Conservation (phyloP, 345 rosid genomes). For the Turnera subulata region DNA sequence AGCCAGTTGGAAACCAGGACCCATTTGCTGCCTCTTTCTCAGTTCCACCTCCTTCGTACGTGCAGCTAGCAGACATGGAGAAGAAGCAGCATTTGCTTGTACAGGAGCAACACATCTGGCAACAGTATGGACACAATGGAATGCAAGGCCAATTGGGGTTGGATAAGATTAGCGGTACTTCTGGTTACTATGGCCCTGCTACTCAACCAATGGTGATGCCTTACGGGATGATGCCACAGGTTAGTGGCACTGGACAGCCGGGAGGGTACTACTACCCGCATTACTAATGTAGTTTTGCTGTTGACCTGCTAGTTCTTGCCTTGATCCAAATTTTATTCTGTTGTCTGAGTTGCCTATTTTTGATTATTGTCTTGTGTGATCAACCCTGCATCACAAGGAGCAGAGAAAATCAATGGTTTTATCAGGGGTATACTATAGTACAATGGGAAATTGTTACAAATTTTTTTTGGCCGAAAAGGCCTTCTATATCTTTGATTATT, state of each 20-base stretch:
- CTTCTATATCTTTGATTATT: too few species aligned
- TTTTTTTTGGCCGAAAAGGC: too few species aligned
- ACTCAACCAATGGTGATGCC: conserved; percentile 13
- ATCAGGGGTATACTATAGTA: too few species aligned
- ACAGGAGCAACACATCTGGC: conserved; percentile 25
- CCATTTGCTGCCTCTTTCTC: conserved; percentile 25
- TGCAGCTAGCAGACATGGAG: conserved; percentile 29
- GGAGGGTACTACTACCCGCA: conserved; percentile 18
- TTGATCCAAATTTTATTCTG: neutral
- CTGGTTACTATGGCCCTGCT: conserved; percentile 2
- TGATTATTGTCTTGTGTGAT: too few species aligned
- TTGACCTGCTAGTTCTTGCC: neutral
- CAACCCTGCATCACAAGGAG: too few species aligned
- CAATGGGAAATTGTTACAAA: too few species aligned
- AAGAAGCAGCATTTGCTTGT: conserved; percentile 25
- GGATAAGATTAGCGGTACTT: conserved; percentile 12
- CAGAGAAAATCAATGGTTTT: too few species aligned
- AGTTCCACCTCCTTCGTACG: conserved; percentile 31
- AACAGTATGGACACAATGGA: conserved; percentile 25
- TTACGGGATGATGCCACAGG: conserved; percentile 23
- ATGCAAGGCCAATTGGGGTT: conserved; percentile 24
- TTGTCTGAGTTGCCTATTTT: too few species aligned
- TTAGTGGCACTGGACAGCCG: conserved; percentile 12
- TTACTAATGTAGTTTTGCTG: conserved; percentile 2
- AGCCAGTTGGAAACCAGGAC: conserved; percentile 20